Evolutionary conservation across 73 alveolate species (phyloP).

Genomic region (Effrenium voratum): DNA sequence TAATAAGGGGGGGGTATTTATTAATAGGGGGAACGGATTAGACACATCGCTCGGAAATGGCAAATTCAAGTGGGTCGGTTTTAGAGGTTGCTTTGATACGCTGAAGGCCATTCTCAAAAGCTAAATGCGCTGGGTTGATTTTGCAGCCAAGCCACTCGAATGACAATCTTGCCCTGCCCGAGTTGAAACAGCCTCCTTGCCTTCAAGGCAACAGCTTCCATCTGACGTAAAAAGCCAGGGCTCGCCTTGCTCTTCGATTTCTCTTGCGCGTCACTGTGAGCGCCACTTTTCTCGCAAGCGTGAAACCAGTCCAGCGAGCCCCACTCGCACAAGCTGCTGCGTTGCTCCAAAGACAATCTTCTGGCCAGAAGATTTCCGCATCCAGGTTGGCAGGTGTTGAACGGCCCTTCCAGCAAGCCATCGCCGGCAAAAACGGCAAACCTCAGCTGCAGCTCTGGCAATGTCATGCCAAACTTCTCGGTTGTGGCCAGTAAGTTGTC

Average conservation of each 20-base stretch:
- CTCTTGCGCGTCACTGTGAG: not conserved
- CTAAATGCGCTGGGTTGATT: no score
- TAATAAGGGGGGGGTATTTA: no score
- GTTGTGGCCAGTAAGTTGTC: not conserved
- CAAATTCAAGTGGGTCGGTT: no score
- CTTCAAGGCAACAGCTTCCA: not conserved
- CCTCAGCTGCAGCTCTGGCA: not conserved
- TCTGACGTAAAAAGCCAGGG: not conserved
- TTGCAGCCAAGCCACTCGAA: not conserved
- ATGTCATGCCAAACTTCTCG: not conserved
- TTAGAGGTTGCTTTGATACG: no score
- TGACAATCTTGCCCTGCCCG: not conserved
- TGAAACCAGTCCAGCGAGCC: not conserved
- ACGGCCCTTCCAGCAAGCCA: not conserved
- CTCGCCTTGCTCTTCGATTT: no score
- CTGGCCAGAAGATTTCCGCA: not conserved
- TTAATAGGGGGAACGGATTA: no score
- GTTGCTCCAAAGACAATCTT: no score
- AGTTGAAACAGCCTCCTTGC: not conserved
- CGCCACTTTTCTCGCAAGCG: not conserved
- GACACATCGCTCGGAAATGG: no score
- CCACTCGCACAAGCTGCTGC: not conserved
- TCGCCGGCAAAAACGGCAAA: not conserved
- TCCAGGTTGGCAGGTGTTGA: not conserved
- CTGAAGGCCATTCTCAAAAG: no score